Evolutionary conservation across 768 basidiomycete species (phyloP).

Genomic region (Tulasnella sp.): DNA sequence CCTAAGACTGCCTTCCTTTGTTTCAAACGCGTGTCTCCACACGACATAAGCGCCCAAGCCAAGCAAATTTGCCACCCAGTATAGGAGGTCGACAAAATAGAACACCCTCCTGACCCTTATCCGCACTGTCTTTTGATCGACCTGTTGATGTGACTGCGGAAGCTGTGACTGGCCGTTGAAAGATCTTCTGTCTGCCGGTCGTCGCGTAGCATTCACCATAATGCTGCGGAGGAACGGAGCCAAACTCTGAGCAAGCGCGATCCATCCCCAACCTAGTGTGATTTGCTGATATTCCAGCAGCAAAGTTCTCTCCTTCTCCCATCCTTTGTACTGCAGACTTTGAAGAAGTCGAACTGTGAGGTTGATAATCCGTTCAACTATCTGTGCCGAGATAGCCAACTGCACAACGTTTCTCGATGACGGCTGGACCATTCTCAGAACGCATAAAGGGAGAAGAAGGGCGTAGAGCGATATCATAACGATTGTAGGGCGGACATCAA

Average conservation of each 20-base stretch:
- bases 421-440: neutral
- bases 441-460: conserved; percentile 2
- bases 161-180: no score
- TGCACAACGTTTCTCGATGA: conserved; percentile 5
- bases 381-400: neutral
- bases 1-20: neutral
- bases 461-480: neutral
- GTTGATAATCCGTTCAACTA: conserved; percentile 2
- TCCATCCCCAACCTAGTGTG: conserved; percentile 9
- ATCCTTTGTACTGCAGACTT: neutral
- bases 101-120: neutral
- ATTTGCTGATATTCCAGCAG: conserved; percentile 6
- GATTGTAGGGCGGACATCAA: conserved; percentile 2
- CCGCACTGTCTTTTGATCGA: conserved; percentile 3
- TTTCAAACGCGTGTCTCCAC: conserved; percentile 1
- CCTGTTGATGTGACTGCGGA: no score
- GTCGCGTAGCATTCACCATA: conserved; percentile 3
- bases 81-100: conserved; percentile 1
- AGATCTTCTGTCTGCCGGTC: neutral
- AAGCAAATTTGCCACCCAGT: conserved; percentile 8
- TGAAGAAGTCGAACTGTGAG: conserved; percentile 5
- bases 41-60: neutral
- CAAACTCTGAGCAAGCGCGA: conserved; percentile 2
- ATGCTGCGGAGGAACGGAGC: conserved; percentile 3
- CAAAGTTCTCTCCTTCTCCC: neutral